Evolutionary conservation across 2,329 filamentous ascomycete genomes (phyloP).

Genomic region (Fusarium sp.): DNA sequence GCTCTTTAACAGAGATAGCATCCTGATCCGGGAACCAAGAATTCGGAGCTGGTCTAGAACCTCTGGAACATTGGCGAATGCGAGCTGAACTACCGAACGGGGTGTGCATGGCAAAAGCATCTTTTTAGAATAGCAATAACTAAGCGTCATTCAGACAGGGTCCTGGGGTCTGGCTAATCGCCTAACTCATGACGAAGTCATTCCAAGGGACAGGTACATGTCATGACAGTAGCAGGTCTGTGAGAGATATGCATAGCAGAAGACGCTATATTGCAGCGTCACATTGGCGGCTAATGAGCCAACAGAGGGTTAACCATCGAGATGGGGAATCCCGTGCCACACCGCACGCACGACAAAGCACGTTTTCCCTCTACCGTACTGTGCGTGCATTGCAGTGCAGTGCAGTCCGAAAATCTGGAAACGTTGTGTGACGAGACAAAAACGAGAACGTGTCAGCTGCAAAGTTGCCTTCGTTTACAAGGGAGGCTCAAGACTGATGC

Average conservation of each 20-base stretch:
- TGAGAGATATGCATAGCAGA: no score
- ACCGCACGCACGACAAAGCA: not conserved
- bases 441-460: conserved; percentile 3
- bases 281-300: conserved; percentile 5
- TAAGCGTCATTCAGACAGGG: conserved; percentile 34
- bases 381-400: not conserved
- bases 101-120: no score
- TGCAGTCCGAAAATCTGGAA: conserved; percentile 18
- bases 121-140: not conserved
- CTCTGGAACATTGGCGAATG: conserved; percentile 25
- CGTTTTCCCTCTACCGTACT: not conserved
- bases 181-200: conserved; percentile 10
- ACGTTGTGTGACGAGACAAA: conserved; percentile 16
- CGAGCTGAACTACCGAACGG: conserved; percentile 9
- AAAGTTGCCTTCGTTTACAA: conserved; percentile 4
- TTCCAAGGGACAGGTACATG: conserved; percentile 20
- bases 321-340: conserved; percentile 12
- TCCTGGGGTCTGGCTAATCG: conserved; percentile 2
- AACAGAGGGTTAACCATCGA: conserved; percentile 8
- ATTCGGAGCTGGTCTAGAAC: conserved; percentile 27
- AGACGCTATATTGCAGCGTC: not conserved
- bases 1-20: conserved; percentile 6
- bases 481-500: conserved; percentile 18
- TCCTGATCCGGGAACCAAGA: conserved; percentile 30
- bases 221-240: not conserved